Evolutionary conservation across 2,329 filamentous ascomycete species (phyloP).

Genomic region (Biscogniauxia sp.): DNA sequence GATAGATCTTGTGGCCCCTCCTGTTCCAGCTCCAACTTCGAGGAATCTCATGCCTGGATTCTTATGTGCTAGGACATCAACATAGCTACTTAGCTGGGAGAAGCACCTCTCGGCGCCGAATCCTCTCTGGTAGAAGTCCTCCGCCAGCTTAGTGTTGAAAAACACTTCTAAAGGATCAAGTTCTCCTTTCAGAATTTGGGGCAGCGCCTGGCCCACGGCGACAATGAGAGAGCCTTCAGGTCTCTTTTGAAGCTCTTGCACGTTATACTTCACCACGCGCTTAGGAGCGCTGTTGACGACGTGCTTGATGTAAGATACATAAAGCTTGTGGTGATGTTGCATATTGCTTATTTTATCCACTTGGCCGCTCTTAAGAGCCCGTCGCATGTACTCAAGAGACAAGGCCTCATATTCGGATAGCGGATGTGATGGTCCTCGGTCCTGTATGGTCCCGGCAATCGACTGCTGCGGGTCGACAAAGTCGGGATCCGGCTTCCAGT

Average conservation of each 20-base stretch:
- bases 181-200: slow-evolving; percentile 18
- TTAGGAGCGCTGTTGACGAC: slow-evolving; percentile 7
- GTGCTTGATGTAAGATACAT: slow-evolving; percentile 13
- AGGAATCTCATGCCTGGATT: slow-evolving; percentile 17
- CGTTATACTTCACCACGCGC: slow-evolving; percentile 9
- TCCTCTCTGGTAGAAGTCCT: slow-evolving; percentile 18
- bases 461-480: slow-evolving; percentile 3
- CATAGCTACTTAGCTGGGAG: slow-evolving; percentile 15
- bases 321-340: slow-evolving; percentile 11
- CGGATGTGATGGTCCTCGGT: slow-evolving; percentile 7
- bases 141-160: slow-evolving; percentile 16
- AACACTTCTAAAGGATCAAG: slow-evolving; percentile 20
- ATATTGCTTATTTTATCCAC: slow-evolving; percentile 4
- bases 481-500: slow-evolving; percentile 14
- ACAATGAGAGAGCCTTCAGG: slow-evolving; percentile 18
- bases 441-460: slow-evolving; percentile 7
- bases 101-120: slow-evolving; percentile 18
- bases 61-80: slow-evolving; percentile 15
- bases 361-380: slow-evolving; percentile 5
- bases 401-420: slow-evolving; percentile 13
- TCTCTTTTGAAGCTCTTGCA: slow-evolving; percentile 12
- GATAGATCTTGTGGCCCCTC: slow-evolving; percentile 26
- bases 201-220: slow-evolving; percentile 19
- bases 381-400: slow-evolving; percentile 14
- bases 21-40: slow-evolving; percentile 29